Base-by-base conservation (phyloP, 768 basidiomycete species). In the Pleurotus sapidus region DNA sequence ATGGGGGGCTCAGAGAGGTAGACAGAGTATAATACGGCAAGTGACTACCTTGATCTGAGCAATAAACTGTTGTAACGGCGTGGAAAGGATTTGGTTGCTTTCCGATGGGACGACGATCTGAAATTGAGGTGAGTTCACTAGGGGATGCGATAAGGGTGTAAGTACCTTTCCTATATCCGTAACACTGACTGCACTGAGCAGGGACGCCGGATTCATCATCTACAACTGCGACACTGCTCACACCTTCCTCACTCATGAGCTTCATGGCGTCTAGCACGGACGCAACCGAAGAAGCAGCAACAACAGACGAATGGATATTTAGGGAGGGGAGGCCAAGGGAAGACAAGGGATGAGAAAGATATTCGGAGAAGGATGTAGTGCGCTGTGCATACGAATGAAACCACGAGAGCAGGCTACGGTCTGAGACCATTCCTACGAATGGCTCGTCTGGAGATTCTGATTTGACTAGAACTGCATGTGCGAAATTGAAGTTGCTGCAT, bases 221-320 rank as follows among this genome's bases (percentile, higher is more conserved):
- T 4, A 89, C 67, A 3, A 93, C 87, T 14, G 91, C 91, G 46
- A 92, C 77, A 63, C 88, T 91, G 65, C 90, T 91, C 23, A 93
- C 89, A 20, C 91, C 91, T 64, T 88, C 82, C 59, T 91, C 89
- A 63, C 89, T 91, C 91, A 93, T 92, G 25, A 89, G 74, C 58
- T 77, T 83, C 91, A 93, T 93, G 4, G 90, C 90, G 67, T 91
- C 87, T 49, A 92, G 73, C 23, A 92, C 86, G 17, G 80, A 79
- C 2, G 83, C 81, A 14, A 75, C 77, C 45, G 88, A 83, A 4
- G 78, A 77, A 4, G 84, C 73, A 5, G 88, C 81, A 7, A 93
- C 75, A 15, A 93, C 86, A 1, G 84, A 79, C 1, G 77, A 64
- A 62, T 85, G 82, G 38, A 89, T 74, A 60, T 85, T 78, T 4